Evolutionary conservation across 2,329 filamentous ascomycete genomes (phyloP).

Genomic region (Fragosphaeria purpurea): DNA sequence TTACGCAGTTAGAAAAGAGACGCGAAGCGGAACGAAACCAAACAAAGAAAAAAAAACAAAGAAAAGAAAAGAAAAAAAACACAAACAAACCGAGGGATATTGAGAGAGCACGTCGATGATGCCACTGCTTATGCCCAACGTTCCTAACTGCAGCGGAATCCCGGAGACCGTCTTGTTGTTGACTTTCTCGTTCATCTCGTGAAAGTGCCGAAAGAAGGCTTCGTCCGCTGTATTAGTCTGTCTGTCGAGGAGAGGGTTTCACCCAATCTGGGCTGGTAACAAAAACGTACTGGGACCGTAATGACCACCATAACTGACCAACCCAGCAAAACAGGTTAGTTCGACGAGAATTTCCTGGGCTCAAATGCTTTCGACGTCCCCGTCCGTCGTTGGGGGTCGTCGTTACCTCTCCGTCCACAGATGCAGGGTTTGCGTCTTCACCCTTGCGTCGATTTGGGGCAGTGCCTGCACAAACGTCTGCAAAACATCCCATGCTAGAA

Average conservation of each 20-base stretch:
- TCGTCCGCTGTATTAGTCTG: constrained; percentile 26
- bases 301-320: constrained; percentile 36
- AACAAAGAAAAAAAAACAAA: neutral
- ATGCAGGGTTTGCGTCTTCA: constrained; percentile 20
- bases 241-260: neutral
- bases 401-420: constrained; percentile 12
- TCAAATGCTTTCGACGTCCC: too few relatives aligned
- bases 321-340: too few relatives aligned
- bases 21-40: neutral
- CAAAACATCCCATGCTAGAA: constrained; percentile 14
- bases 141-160: constrained; percentile 35
- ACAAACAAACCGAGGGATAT: constrained; percentile 6
- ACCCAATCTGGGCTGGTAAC: too few relatives aligned
- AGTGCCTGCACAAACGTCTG: constrained; percentile 32
- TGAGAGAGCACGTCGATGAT: constrained; percentile 10
- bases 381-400: too few relatives aligned
- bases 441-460: constrained; percentile 32
- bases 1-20: neutral
- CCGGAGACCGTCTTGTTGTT: constrained; percentile 29
- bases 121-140: constrained; percentile 29
- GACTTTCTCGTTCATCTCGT: constrained; percentile 45
- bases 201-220: constrained; percentile 44
- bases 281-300: constrained; percentile 25
- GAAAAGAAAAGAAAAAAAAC: neutral
- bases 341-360: too few relatives aligned